These are phyloP conservation scores for Suillus placidus DNA, from an alignment of 768 basidiomycete genomes.

Conservation along the genomic window DNA sequence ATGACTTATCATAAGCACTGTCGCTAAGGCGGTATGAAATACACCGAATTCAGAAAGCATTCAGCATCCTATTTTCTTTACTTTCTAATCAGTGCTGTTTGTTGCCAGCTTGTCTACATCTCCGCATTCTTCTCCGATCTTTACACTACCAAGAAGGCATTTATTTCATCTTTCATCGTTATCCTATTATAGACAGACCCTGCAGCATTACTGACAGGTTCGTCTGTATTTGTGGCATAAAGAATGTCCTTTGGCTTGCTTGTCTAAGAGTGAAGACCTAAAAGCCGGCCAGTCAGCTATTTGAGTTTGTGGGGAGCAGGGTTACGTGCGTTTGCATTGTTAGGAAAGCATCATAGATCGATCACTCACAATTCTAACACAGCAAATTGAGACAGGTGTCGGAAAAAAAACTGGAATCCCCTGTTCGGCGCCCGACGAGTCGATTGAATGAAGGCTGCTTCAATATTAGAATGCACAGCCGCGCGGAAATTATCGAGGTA, in stretches of 20 bases:
- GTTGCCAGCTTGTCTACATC: background rate
- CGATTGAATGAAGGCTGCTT: background rate
- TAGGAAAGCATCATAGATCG: background rate
- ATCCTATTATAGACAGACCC: background rate
- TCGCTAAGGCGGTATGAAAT: background rate
- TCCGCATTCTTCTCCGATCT: background rate
- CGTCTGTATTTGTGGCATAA: background rate
- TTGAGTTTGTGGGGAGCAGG: background rate
- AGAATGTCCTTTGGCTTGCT: background rate
- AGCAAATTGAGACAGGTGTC: background rate
- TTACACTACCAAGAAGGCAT: background rate
- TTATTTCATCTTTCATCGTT: background rate
- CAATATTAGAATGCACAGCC: background rate
- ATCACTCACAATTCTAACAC: background rate
- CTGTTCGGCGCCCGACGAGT: background rate
- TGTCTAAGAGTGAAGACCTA: background rate
- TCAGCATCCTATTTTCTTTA: background rate
- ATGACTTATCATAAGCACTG: background rate
- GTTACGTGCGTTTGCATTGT: background rate
- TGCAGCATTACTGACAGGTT: background rate
- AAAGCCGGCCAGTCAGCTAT: background rate
- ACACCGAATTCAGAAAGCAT: background rate
- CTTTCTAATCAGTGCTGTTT: background rate
- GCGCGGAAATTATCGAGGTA: background rate
- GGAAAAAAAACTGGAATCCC: background rate